phyloP scores from a whole-genome alignment of 1,284 basidiomycete genomes.

The Earliella scabrosa region DNA sequence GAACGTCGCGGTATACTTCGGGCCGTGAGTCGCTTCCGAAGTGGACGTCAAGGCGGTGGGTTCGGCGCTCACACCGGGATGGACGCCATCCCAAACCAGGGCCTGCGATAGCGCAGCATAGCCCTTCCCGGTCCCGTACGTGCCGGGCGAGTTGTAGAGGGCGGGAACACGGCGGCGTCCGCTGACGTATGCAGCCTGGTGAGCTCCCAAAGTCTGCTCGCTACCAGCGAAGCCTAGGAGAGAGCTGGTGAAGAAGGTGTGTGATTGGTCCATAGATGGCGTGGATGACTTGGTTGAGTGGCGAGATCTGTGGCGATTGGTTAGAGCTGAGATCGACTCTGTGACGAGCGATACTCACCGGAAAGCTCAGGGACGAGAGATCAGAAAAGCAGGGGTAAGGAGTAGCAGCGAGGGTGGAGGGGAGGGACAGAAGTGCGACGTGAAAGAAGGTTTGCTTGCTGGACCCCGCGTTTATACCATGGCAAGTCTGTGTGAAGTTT shows the following conservation, averaged over 20 bases:
- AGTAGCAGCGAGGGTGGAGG: too few relatives aligned
- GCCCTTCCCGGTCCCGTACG: slow-evolving; percentile 11
- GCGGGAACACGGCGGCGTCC: slow-evolving; percentile 9
- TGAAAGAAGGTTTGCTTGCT: too few relatives aligned
- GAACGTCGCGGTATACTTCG: slow-evolving; percentile 16
- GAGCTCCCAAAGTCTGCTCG: slow-evolving; percentile 10
- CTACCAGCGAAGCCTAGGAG: slow-evolving; percentile 19
- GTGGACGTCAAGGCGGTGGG: slow-evolving; percentile 8
- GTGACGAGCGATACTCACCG: too few relatives aligned
- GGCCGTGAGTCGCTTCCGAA: slow-evolving; percentile 1
- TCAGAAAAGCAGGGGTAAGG: too few relatives aligned
- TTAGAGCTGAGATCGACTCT: too few relatives aligned
- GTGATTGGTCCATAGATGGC: too few relatives aligned
- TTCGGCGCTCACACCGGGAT: slow-evolving; percentile 16
- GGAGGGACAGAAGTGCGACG: too few relatives aligned
- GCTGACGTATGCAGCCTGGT: slow-evolving; percentile 6
- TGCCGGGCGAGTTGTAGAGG: slow-evolving; percentile 20
- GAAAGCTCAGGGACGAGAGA: too few relatives aligned
- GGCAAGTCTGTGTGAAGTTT: too few relatives aligned
- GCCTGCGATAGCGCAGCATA: slow-evolving; percentile 6
- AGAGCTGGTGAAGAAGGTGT: slow-evolving; percentile 1
- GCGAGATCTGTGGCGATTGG: too few relatives aligned
- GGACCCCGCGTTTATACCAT: too few relatives aligned
- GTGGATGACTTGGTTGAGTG: too few relatives aligned
- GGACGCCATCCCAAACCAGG: slow-evolving; percentile 21